These are phyloP conservation scores for Aspergillus hancockii DNA, from an alignment of 495 filamentous ascomycete genomes.

Conservation along the genomic window DNA sequence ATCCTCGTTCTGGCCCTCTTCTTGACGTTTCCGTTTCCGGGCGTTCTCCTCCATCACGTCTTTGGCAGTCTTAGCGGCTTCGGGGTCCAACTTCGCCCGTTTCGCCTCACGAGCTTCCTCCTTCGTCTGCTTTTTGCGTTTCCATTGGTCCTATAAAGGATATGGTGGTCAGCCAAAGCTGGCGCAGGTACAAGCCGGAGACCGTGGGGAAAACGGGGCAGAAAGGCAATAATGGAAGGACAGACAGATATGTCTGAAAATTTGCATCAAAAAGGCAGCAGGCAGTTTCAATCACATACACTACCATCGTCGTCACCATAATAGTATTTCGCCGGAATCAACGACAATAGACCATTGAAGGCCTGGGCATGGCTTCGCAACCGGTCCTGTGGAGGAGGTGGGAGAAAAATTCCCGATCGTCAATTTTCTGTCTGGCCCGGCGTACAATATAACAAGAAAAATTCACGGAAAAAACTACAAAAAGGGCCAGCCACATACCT, in stretches of 20 bases:
- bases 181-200: constrained; percentile 9
- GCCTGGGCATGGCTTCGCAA: constrained; percentile 81
- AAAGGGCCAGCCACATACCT: constrained; percentile 35
- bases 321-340: constrained; percentile 92
- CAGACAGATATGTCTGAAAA: constrained; percentile 2
- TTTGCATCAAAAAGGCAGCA: constrained; percentile 6
- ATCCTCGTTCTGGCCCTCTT: constrained; percentile 39
- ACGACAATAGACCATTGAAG: constrained; percentile 86
- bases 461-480: neutral
- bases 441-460: constrained; percentile 7
- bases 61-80: constrained; percentile 75
- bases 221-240: constrained; percentile 6
- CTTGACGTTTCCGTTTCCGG: constrained; percentile 66
- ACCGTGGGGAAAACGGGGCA: constrained; percentile 13
- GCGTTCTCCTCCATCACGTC: constrained; percentile 83
- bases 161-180: constrained; percentile 37
- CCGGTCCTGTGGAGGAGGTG: constrained; percentile 59
- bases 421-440: constrained; percentile 19
- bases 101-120: constrained; percentile 75
- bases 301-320: constrained; percentile 84
- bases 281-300: constrained; percentile 56
- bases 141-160: constrained; percentile 72
- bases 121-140: constrained; percentile 84
- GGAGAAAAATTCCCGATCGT: constrained; percentile 22
- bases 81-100: constrained; percentile 82